These are phyloP conservation scores for Akanthomyces dipterigenus DNA, from an alignment of 2,329 filamentous ascomycete species.

Conservation along the genomic window DNA sequence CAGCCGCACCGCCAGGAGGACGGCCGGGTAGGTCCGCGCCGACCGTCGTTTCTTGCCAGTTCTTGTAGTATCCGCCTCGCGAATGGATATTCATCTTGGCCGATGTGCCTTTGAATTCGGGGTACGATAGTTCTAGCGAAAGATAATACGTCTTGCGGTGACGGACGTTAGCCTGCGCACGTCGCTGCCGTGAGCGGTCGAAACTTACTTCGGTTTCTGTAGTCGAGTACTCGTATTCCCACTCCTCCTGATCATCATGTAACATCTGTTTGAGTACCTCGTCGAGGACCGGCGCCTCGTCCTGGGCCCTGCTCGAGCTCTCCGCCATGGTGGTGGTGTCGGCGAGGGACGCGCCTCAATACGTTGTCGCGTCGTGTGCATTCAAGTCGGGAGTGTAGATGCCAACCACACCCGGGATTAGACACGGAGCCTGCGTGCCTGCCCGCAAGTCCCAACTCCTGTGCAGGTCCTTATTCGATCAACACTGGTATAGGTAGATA, in stretches of 20 bases:
- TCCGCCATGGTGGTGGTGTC: background rate
- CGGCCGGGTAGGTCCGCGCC: conserved; percentile 20
- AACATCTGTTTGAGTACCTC: conserved; percentile 21
- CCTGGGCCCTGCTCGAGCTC: background rate
- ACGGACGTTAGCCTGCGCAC: background rate
- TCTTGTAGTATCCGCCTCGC: conserved; percentile 41
- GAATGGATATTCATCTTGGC: conserved; percentile 31
- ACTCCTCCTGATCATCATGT: conserved; percentile 48
- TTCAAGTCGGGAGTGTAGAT: background rate
- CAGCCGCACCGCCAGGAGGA: background rate
- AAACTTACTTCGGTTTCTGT: conserved; percentile 52
- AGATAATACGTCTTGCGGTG: conserved; percentile 52
- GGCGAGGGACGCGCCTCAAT: background rate
- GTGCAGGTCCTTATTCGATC: background rate
- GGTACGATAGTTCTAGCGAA: conserved; percentile 56
- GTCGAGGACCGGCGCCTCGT: conserved; percentile 17
- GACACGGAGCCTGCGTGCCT: background rate
- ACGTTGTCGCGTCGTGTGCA: background rate
- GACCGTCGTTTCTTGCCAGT: conserved; percentile 27
- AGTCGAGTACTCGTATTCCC: conserved; percentile 61
- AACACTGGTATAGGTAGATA: background rate
- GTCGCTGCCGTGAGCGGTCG: background rate
- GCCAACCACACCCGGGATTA: background rate
- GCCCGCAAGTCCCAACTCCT: background rate
- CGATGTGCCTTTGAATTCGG: conserved; percentile 45